Evolutionary conservation across 1,139 yeast genomes (phyloP), one percentile per base, ranked within the genome.

Genomic region (Debaryomyces sp.): DNA sequence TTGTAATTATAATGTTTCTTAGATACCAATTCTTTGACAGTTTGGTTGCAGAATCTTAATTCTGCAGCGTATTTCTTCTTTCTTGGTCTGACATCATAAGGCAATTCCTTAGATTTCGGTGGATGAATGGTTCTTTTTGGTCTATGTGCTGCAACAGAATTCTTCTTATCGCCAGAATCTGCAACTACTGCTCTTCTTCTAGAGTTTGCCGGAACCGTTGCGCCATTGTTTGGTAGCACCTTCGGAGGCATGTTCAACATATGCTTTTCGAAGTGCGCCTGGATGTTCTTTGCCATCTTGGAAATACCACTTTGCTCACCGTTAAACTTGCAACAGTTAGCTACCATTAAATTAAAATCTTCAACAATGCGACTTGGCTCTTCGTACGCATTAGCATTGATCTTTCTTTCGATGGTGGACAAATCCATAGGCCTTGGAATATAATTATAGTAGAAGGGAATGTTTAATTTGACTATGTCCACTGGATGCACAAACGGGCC

Each of bases 81-180:
- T 55, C 96, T 82, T 43, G 98, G 99, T 64, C 95, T 83, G 38
- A 81, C 82, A 62, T 90, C 97, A 61, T 90, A 90, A 3, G 96
- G 96, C 65, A 92, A 81, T 65, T 94, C 98, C 64, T 90, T 90
- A 15, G 97, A 89, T 62, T 89, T 87, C 47, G 99, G 99, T 3
- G 99, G 99, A 63, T 92, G 97, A 44, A 94, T 90, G 59, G 91
- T 96, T 58, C 99, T 83, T 71, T 92, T 92, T 40, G 99, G 98
- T 56, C 99, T 80, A 38, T 70, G 75, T 8, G 76, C 75, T 26
- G 81, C 80, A 24, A 76, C 76, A 5, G 79, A 74, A 49, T 72
- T 77, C 45, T 64, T 62, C 50, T 67, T 67, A 17, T 85, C 85
- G 33, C 78, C 80, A 50, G 72, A 77, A 42, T 75, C 80, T 2